Evolutionary conservation across 345 rosid species (phyloP), one percentile per base, ranked within the genome.

Genomic region (Pistacia vera): DNA sequence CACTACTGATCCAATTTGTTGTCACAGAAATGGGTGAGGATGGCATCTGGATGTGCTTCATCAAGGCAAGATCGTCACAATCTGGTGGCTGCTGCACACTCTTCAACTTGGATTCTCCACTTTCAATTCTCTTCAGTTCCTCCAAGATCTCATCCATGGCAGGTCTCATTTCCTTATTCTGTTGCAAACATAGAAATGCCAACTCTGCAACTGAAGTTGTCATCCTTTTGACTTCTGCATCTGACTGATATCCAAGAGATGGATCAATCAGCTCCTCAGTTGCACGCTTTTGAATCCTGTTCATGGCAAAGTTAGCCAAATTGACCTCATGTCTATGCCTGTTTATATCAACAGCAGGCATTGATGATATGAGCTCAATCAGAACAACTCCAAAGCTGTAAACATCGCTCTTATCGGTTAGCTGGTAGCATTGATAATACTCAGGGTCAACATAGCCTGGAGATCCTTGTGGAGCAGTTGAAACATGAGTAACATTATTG

Each of bases 331-430:
- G 68, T 81, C 80, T 88, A 68, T 84, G 71, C 72, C 93, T 87
- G 44, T 10, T 81, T 44, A 85, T 88, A 61, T 91, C 96, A 28
- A 91, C 88, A 22, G 92, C 93, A 6, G 92, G 96, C 90, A 83
- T 81, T 2, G 92, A 91, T 0, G 92, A 88, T 66, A 88, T 66
- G 22, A 91, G 90, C 84, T 91, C 93, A 11, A 80, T 73, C 36
- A 91, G 85, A 14, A 91, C 93, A n/a, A 91, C 96, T 18, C 91
- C 93, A 36, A 91, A 91, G 82, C 96, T 91, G 46, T 88, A 91
- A 0, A 91, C 93, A 46, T 91, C 96, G 51, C 96, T 91, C 82
- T 86, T 89, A 49, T 79, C 85, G 0, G 90, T 91, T n/a, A 91
- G 83, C 76, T 86, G 91, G 82, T 90, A 91, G 72, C 85, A 86